Conservation (phyloP, 164 flowering plant species). For the Sextonia rubra region DNA sequence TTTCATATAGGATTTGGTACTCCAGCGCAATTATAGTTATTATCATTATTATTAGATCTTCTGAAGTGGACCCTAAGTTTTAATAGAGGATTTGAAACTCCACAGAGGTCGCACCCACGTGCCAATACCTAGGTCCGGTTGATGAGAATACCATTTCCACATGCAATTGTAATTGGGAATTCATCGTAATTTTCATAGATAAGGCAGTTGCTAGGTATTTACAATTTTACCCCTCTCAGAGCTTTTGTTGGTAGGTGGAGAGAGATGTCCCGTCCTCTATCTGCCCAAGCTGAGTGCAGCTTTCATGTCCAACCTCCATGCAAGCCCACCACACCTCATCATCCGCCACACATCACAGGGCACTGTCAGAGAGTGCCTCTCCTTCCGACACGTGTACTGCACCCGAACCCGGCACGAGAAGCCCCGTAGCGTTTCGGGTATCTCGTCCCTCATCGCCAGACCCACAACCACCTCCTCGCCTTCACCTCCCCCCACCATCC, state of each 20-base stretch:
- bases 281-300: constrained; percentile 81
- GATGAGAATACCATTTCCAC: neutral
- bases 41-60: too few species aligned
- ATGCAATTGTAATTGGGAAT: neutral
- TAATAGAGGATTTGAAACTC: too few species aligned
- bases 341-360: constrained; percentile 89
- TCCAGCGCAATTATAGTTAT: too few species aligned
- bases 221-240: constrained; percentile 11
- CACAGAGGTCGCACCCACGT: too few species aligned
- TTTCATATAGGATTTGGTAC: too few species aligned
- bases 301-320: constrained; percentile 81
- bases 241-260: neutral
- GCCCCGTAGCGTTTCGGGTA: constrained; percentile 24
- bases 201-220: constrained; percentile 11
- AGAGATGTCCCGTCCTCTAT: constrained; percentile 6
- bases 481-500: constrained; percentile 33
- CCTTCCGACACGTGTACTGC: constrained; percentile 44
- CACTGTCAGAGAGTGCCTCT: constrained; percentile 34
- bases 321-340: constrained; percentile 68
- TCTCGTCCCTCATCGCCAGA: constrained; percentile 39
- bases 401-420: constrained; percentile 73
- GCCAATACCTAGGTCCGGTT: too few species aligned
- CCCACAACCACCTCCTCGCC: constrained; percentile 33
- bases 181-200: too few species aligned
- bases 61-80: too few species aligned